Percentiles rank a stretch among this genome's conserved stretches.
Conservation (phyloP, 495 filamentous ascomycete genomes). For the Hyaloscypha hepaticicola region DNA sequence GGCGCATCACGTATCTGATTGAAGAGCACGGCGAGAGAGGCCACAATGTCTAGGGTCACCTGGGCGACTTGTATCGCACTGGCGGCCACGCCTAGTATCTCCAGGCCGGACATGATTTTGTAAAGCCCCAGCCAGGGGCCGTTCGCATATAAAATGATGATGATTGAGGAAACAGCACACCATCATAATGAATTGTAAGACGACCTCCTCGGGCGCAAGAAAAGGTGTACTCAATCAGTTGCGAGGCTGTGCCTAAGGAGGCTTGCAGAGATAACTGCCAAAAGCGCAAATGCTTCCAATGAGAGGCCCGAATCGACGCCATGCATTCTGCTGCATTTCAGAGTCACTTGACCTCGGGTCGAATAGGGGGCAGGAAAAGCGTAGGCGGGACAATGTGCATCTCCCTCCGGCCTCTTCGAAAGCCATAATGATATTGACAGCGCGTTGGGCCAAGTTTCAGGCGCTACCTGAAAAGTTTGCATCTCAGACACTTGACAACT, state of each 20-base stretch:
- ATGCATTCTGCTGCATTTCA: background rate
- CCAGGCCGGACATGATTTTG: background rate
- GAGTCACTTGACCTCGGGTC: background rate
- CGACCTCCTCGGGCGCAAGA: background rate
- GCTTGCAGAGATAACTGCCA: background rate
- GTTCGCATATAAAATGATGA: background rate
- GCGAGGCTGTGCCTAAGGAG: background rate
- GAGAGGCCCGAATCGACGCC: background rate
- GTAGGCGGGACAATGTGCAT: no score
- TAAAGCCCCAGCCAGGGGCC: background rate
- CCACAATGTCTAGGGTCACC: background rate
- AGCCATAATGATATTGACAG: no score
- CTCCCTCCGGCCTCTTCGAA: no score
- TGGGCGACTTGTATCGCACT: constrained; percentile 4
- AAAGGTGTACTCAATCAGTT: background rate
- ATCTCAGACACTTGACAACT: background rate
- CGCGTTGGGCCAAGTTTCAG: no score
- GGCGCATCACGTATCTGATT: background rate
- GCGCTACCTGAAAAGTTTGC: no score
- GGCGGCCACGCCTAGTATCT: background rate
- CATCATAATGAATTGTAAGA: no score
- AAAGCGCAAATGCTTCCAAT: background rate
- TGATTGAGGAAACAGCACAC: no score
- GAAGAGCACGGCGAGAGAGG: constrained; percentile 2
- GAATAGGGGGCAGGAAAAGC: no score